Conservation (phyloP, 129 eudicot species). For the Deinandra increscens region DNA sequence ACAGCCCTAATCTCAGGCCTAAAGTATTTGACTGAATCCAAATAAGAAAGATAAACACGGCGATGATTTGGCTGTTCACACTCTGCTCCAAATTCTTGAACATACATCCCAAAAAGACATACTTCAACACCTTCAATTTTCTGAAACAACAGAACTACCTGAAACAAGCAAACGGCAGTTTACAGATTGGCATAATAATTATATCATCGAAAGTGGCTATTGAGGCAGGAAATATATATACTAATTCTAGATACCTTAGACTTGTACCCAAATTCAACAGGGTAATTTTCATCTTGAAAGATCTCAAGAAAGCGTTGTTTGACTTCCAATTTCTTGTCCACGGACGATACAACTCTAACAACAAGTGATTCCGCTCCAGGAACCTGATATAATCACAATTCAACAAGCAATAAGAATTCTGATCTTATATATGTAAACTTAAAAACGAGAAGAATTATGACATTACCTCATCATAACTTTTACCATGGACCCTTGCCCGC, state of each 20-base stretch:
- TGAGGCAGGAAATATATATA: background rate
- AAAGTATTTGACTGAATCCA: slow-evolving; percentile 96
- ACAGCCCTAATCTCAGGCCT: slow-evolving; percentile 89
- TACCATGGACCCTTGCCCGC: slow-evolving; percentile 74
- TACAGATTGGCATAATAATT: slow-evolving; percentile 9
- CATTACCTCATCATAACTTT: slow-evolving; percentile 78
- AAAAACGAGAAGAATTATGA: slow-evolving; percentile 1
- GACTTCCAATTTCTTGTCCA: slow-evolving; percentile 95
- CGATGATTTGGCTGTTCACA: slow-evolving; percentile 92
- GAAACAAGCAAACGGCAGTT: slow-evolving; percentile 26
- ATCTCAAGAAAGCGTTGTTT: slow-evolving; percentile 84
- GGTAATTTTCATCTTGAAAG: slow-evolving; percentile 79
- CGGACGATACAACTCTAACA: slow-evolving; percentile 92
- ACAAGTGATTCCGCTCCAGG: slow-evolving; percentile 95
- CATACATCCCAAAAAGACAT: slow-evolving; percentile 98
- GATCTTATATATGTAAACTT: background rate
- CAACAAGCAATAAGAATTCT: slow-evolving; percentile 13
- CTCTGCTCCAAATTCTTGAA: slow-evolving; percentile 98
- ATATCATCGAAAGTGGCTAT: background rate
- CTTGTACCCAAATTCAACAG: slow-evolving; percentile 79
- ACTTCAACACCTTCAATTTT: slow-evolving; percentile 99
- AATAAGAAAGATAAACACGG: slow-evolving; percentile 92
- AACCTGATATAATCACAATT: slow-evolving; percentile 46
- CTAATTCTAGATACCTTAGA: slow-evolving; percentile 60
- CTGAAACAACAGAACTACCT: slow-evolving; percentile 92